phyloP scores from a whole-genome alignment of 2,329 filamentous ascomycete genomes.

The Aspergillus phoenicis region DNA sequence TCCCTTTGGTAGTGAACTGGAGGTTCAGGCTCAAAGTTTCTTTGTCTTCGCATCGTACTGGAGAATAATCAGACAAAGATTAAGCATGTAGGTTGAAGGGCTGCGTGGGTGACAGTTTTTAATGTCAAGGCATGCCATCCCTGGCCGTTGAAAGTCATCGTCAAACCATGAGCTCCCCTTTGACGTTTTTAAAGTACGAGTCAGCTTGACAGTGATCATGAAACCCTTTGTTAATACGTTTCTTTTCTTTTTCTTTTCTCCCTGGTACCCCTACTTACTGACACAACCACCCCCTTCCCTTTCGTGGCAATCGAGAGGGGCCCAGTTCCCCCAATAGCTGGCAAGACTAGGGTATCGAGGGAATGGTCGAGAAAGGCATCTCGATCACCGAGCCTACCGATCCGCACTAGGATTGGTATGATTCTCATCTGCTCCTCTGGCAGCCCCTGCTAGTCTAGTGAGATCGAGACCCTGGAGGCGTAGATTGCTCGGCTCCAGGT shows the following conservation, averaged over 20 bases:
- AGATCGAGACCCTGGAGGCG: constrained; percentile 5
- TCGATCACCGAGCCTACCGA: constrained; percentile 1
- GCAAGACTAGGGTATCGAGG: background rate
- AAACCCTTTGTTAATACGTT: background rate
- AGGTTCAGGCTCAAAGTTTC: background rate
- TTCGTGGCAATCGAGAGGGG: constrained; percentile 1
- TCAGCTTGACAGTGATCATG: background rate
- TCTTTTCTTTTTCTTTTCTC: background rate
- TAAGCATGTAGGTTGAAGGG: constrained; percentile 3
- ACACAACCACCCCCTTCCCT: background rate
- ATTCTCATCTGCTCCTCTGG: constrained; percentile 6
- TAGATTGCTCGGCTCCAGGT: background rate
- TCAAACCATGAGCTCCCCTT: background rate
- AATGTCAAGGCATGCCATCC: background rate
- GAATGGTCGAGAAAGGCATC: background rate
- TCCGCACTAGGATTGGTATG: background rate
- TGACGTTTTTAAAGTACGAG: background rate
- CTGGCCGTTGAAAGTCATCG: background rate
- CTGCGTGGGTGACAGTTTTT: background rate
- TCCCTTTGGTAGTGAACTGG: background rate
- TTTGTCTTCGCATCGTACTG: background rate
- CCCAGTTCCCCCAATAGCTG: background rate
- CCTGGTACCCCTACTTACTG: background rate
- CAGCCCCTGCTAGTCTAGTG: constrained; percentile 6
- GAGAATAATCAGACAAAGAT: background rate